Evolutionary conservation across 2,329 filamentous ascomycete species (phyloP).

Genomic region (Triangularia setosa): DNA sequence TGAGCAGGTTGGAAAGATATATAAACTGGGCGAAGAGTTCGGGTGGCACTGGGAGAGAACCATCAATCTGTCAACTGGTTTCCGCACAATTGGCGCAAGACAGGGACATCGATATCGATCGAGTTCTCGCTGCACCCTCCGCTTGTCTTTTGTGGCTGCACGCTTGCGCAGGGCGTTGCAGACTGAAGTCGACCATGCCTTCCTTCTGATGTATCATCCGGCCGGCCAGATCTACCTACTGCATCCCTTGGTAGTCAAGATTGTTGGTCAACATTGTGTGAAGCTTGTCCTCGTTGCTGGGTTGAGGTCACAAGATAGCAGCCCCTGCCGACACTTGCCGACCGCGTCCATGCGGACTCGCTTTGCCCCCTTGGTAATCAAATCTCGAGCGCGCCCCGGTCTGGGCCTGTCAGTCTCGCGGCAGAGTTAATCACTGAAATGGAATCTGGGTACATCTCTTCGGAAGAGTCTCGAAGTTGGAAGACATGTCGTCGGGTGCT

Average conservation of each 20-base stretch:
- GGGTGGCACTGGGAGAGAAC: neutral
- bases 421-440: neutral
- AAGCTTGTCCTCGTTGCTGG: neutral
- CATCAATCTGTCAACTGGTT: slow-evolving; percentile 2
- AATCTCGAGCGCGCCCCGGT: neutral
- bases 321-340: neutral
- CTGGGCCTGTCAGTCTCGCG: neutral
- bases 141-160: slow-evolving; percentile 4
- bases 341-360: neutral
- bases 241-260: neutral
- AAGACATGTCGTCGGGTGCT: slow-evolving; percentile 7
- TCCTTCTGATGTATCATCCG: neutral
- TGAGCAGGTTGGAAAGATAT: neutral
- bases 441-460: neutral
- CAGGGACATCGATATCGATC: no score
- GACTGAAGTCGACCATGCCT: neutral
- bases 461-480: neutral
- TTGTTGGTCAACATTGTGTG: neutral
- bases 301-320: neutral
- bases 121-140: neutral
- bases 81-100: slow-evolving; percentile 26
- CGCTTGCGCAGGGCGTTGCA: neutral
- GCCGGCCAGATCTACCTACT: neutral
- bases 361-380: neutral
- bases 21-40: neutral